Evolutionary conservation across 371 early-diverging fungal species (phyloP).

Genomic region (Mucor velutinosus): DNA sequence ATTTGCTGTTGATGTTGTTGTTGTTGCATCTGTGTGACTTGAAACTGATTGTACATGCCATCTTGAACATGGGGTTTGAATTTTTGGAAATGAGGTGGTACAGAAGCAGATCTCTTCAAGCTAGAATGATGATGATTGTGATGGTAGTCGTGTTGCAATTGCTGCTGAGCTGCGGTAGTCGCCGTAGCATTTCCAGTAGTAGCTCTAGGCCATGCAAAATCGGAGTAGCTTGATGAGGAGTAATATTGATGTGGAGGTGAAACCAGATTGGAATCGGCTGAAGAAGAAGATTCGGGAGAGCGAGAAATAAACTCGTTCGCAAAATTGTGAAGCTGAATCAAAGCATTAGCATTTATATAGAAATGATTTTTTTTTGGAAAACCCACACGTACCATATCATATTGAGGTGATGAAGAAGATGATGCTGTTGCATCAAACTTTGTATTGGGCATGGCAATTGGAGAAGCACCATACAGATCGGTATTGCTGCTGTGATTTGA

Average conservation of each 20-base stretch:
- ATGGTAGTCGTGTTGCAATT: not conserved
- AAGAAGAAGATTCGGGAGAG: constrained; percentile 30
- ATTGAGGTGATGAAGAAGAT: constrained; percentile 8
- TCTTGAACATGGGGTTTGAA: constrained; percentile 15
- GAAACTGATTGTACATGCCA: constrained; percentile 12
- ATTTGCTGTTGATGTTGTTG: not conserved
- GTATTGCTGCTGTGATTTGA: not conserved
- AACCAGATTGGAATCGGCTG: constrained; percentile 22
- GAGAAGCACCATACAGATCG: not conserved
- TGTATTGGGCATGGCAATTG: not conserved
- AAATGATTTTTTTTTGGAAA: not conserved
- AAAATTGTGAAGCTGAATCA: not conserved
- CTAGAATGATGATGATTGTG: not conserved
- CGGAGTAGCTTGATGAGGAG: not conserved
- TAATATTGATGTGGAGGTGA: constrained; percentile 24
- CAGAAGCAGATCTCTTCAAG: constrained; percentile 21
- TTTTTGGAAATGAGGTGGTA: constrained; percentile 21
- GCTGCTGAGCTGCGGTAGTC: not conserved
- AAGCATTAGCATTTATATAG: not conserved
- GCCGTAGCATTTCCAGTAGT: not conserved
- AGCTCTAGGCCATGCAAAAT: not conserved
- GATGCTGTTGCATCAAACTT: not conserved
- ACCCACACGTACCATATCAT: constrained; percentile 10
- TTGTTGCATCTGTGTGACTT: not conserved
- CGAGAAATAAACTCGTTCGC: constrained; percentile 19